phyloP scores from a whole-genome alignment of 73 alveolate genomes.

The Durusdinium trenchii region DNA sequence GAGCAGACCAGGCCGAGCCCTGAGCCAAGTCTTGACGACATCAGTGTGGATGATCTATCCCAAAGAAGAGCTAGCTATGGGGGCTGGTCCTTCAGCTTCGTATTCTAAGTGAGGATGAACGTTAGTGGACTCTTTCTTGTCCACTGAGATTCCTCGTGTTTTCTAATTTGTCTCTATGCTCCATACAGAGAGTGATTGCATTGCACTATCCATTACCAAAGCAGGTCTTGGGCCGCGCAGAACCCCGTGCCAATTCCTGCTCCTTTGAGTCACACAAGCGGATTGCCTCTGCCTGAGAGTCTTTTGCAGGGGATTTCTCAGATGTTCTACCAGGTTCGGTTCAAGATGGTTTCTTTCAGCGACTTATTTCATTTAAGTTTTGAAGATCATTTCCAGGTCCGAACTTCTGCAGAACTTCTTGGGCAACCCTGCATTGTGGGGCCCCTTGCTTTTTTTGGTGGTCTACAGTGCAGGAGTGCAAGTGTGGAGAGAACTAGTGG shows the following conservation, averaged over 20 bases:
- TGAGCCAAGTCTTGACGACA: too few species aligned
- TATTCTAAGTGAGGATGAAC: too few species aligned
- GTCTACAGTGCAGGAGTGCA: conserved; percentile 63
- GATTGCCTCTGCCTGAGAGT: neutral
- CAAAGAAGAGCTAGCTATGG: too few species aligned
- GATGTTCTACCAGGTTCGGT: neutral
- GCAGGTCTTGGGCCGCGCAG: conserved; percentile 63
- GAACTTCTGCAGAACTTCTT: conserved; percentile 54
- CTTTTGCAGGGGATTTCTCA: neutral
- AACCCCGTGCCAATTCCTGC: neutral
- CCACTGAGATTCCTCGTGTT: too few species aligned
- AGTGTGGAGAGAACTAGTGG: neutral
- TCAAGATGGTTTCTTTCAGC: too few species aligned
- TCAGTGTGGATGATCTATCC: too few species aligned
- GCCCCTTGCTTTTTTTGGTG: conserved; percentile 54
- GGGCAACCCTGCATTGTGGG: conserved; percentile 48
- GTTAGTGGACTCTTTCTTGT: too few species aligned
- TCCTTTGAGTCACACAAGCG: neutral
- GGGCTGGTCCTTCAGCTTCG: too few species aligned
- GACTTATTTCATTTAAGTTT: neutral
- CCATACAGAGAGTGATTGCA: too few species aligned
- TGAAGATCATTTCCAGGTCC: neutral
- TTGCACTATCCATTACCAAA: too few species aligned
- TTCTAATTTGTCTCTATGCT: too few species aligned
- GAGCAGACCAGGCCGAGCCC: conserved; percentile 30